A percentile compares a stretch with the other conserved stretches of the same genome.
These are phyloP conservation scores for Stentor coeruleus DNA, from an alignment of 73 alveolate species.

Conservation along the genomic window DNA sequence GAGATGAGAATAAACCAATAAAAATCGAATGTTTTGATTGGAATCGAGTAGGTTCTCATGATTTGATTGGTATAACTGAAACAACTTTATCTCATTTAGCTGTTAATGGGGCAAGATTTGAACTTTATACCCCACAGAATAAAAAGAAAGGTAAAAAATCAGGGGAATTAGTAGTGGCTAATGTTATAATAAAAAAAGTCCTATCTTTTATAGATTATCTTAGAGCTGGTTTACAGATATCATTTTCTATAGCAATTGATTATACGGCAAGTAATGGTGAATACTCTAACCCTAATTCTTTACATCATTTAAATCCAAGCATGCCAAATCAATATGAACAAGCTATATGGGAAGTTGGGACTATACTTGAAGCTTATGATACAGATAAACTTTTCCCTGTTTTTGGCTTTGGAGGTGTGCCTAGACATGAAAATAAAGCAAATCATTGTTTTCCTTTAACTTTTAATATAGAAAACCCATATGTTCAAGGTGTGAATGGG, in stretches of 20 bases:
- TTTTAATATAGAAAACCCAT: conserved; percentile 59
- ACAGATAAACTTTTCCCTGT: conserved; percentile 71
- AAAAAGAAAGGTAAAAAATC: conserved; percentile 15
- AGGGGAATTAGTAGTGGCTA: neutral
- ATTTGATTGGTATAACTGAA: conserved; percentile 52
- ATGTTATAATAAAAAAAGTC: neutral
- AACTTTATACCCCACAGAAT: conserved; percentile 35
- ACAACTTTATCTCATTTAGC: conserved; percentile 41
- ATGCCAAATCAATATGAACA: conserved; percentile 69
- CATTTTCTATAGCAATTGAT: conserved; percentile 80
- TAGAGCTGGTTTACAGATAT: conserved; percentile 69
- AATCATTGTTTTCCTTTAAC: conserved; percentile 86
- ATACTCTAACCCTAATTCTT: conserved; percentile 42
- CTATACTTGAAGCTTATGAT: conserved; percentile 73
- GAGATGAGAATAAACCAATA: conserved; percentile 43
- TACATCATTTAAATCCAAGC: conserved; percentile 40
- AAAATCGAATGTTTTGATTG: conserved; percentile 60
- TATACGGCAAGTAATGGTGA: conserved; percentile 89
- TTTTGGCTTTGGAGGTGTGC: conserved; percentile 97
- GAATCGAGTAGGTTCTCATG: conserved; percentile 48
- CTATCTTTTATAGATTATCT: conserved; percentile 57
- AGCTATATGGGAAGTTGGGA: conserved; percentile 74
- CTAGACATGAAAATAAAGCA: conserved; percentile 33
- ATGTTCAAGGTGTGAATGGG: conserved; percentile 56
- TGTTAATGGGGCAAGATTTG: conserved; percentile 33